These are phyloP conservation scores for Halenospora varia DNA, from an alignment of 495 filamentous ascomycete genomes.

Conservation along the genomic window DNA sequence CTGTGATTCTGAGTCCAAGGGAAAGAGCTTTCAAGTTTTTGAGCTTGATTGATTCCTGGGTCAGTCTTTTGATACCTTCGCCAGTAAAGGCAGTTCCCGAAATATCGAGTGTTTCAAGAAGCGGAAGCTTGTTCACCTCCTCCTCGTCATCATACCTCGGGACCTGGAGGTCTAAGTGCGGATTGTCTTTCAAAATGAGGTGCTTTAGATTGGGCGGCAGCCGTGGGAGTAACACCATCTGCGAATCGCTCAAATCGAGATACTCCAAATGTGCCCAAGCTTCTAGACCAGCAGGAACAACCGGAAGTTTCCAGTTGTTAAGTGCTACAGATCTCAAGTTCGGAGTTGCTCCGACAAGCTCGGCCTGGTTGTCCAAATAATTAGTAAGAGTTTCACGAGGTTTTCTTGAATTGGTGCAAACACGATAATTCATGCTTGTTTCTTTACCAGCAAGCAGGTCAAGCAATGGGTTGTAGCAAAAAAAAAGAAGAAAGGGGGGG, in stretches of 20 bases:
- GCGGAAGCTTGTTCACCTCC: slow-evolving; percentile 5
- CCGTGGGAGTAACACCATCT: slow-evolving; percentile 1
- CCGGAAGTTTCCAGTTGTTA: slow-evolving; percentile 5
- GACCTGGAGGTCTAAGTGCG: not conserved
- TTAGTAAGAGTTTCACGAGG: not conserved
- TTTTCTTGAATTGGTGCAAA: not conserved
- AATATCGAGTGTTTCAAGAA: slow-evolving; percentile 21
- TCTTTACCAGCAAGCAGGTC: not conserved
- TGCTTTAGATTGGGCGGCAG: slow-evolving; percentile 15
- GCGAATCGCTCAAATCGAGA: slow-evolving; percentile 12
- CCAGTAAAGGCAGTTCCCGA: not conserved
- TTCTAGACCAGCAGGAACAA: slow-evolving; percentile 2
- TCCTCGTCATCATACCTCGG: not conserved
- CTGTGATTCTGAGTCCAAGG: slow-evolving; percentile 5
- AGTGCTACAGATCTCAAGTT: slow-evolving; percentile 8
- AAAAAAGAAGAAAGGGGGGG: too few relatives aligned
- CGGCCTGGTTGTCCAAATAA: not conserved
- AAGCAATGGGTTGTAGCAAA: too few relatives aligned
- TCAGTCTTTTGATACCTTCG: slow-evolving; percentile 4
- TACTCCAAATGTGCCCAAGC: slow-evolving; percentile 7
- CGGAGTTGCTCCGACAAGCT: slow-evolving; percentile 7
- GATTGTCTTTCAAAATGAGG: slow-evolving; percentile 14
- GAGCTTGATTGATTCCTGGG: slow-evolving; percentile 8
- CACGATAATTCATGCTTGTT: not conserved
- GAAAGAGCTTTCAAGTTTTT: slow-evolving; percentile 14